phyloP scores from a whole-genome alignment of 1,284 basidiomycete genomes.

The Pyrrhoderma lamaoense region DNA sequence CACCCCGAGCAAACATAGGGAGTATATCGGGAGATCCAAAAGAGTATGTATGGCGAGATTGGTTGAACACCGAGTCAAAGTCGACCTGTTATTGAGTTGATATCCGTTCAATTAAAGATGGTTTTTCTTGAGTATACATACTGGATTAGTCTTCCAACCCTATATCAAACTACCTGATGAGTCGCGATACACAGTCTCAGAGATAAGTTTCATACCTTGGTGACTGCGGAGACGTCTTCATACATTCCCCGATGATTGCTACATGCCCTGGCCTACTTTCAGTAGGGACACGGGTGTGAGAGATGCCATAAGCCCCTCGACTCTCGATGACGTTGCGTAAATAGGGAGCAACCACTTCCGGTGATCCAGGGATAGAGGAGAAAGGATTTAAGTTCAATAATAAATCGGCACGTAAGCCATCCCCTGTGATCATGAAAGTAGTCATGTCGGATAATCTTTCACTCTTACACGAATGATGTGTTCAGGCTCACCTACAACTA shows the following conservation, averaged over 20 bases:
- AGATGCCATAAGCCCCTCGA: conserved; percentile 76
- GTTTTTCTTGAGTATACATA: conserved; percentile 29
- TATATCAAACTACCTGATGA: conserved; percentile 24
- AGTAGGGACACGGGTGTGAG: conserved; percentile 84
- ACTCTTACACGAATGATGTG: not conserved
- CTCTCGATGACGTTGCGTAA: conserved; percentile 59
- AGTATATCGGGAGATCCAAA: conserved; percentile 89
- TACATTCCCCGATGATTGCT: conserved; percentile 92
- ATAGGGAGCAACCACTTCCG: conserved; percentile 70
- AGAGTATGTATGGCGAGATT: conserved; percentile 70
- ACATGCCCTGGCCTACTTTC: conserved; percentile 88
- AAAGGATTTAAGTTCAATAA: conserved; percentile 64
- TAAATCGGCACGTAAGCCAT: conserved; percentile 80
- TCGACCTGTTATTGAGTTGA: conserved; percentile 44
- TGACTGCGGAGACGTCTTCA: conserved; percentile 88
- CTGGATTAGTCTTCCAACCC: conserved; percentile 90
- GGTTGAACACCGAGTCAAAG: conserved; percentile 88
- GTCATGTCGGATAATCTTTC: not conserved
- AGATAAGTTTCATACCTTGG: conserved; percentile 44
- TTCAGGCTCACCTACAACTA: conserved; percentile 61
- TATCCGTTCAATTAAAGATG: not conserved
- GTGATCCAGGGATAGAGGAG: conserved; percentile 38
- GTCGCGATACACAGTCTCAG: not conserved
- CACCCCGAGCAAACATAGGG: conserved; percentile 81
- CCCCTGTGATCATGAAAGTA: conserved; percentile 40